A percentile compares a stretch with the other conserved stretches of the same genome.
Evolutionary conservation across 768 basidiomycete genomes (phyloP).

Genomic region (Termitomyces sp.): DNA sequence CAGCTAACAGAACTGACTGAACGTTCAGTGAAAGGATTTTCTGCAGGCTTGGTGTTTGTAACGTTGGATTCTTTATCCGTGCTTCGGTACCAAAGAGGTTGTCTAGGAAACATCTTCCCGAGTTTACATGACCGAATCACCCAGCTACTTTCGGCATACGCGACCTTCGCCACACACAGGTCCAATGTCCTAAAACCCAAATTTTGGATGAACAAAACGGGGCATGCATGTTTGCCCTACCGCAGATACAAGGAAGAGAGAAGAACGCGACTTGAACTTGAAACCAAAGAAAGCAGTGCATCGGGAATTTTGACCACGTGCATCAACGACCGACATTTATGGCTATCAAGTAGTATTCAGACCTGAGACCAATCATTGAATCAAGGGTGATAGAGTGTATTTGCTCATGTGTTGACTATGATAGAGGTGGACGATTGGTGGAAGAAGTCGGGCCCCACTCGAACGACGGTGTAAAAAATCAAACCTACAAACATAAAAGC

Average conservation of each 20-base stretch:
- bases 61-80: background rate
- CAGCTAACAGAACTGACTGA: too few relatives aligned
- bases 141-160: slow-evolving; percentile 46
- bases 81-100: slow-evolving; percentile 50
- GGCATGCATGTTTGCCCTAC: slow-evolving; percentile 37
- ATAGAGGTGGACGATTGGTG: slow-evolving; percentile 62
- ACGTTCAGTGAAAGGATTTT: too few relatives aligned
- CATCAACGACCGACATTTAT: too few relatives aligned
- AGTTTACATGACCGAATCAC: slow-evolving; percentile 46
- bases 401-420: slow-evolving; percentile 42
- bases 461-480: background rate
- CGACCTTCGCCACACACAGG: slow-evolving; percentile 41
- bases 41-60: background rate
- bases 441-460: slow-evolving; percentile 46
- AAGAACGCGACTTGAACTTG: slow-evolving; percentile 23
- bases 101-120: slow-evolving; percentile 53
- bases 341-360: too few relatives aligned
- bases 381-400: slow-evolving; percentile 46
- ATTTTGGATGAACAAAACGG: slow-evolving; percentile 39
- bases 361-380: too few relatives aligned
- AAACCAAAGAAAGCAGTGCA: slow-evolving; percentile 28
- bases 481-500: slow-evolving; percentile 16
- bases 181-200: slow-evolving; percentile 37
- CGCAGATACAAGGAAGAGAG: slow-evolving; percentile 34
- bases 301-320: slow-evolving; percentile 32